Conservation (phyloP, 2,329 filamentous ascomycete genomes). For the Curvularia hawaiiensis region DNA sequence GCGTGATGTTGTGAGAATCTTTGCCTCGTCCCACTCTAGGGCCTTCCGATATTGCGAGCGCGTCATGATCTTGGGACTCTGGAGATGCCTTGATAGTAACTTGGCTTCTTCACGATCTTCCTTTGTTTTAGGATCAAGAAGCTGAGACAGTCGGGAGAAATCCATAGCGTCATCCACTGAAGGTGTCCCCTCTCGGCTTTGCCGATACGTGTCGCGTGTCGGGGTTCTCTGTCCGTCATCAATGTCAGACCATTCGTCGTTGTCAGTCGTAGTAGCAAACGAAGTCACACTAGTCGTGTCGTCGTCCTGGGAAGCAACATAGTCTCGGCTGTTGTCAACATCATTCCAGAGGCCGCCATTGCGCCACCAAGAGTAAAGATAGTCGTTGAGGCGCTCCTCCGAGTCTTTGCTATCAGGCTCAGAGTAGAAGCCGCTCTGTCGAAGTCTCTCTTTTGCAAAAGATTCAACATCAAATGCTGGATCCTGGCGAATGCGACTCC, state of each 20-base stretch:
- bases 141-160: conserved; percentile 71
- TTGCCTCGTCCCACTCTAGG: conserved; percentile 70
- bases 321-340: conserved; percentile 80
- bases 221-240: conserved; percentile 69
- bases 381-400: conserved; percentile 72
- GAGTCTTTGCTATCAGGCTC: conserved; percentile 41
- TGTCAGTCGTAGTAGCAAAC: conserved; percentile 57
- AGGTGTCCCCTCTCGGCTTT: conserved; percentile 60
- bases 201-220: conserved; percentile 66
- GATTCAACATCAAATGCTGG: conserved; percentile 74
- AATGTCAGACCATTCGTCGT: conserved; percentile 46
- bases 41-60: conserved; percentile 75
- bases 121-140: conserved; percentile 78
- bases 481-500: conserved; percentile 27
- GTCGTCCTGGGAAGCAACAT: conserved; percentile 67
- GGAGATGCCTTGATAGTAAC: conserved; percentile 79
- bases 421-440: conserved; percentile 40
- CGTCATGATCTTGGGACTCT: conserved; percentile 75
- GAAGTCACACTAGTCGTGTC: conserved; percentile 85
- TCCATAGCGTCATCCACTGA: conserved; percentile 57
- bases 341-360: conserved; percentile 84
- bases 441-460: conserved; percentile 71
- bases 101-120: conserved; percentile 83
- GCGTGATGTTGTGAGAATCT: conserved; percentile 62
- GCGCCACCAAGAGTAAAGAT: conserved; percentile 85